Base-by-base conservation (phyloP, 2,329 filamentous ascomycete genomes). In the Zymoseptoria crescenta region DNA sequence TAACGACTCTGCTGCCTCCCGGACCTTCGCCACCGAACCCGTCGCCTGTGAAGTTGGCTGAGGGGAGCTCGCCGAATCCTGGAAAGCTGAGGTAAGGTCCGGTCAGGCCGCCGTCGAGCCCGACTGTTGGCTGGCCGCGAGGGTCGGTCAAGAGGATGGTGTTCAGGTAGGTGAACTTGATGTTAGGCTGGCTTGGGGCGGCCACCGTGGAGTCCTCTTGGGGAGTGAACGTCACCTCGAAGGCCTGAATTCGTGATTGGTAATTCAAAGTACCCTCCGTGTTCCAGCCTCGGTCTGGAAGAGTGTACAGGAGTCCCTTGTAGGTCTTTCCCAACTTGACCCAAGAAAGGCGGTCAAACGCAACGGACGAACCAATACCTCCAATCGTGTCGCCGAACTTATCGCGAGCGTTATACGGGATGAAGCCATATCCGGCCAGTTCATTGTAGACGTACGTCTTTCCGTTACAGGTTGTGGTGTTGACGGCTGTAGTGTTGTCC, bases 371-470 rank as follows among this genome's bases (percentile, higher is more conserved):
- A 8, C 87, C 87, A 55, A 87, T 77, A 1, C 85, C 84, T 45
- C 84, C 85, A 29, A 89, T 75, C 0, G 86, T 89, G 68, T 90
- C 87, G 29, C 85, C 85, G 64, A 81, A 86, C 68, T 86, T 85
- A 73, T 90, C 87, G 30, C 79, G 75, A 2, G 80, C 79, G 66
- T 85, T 78, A 30, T 78, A 77, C 0, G 81, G 73, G 2, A 89
- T 73, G 57, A 77, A 80, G 4, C 87, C 87, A 68, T 85, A 89
- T 8, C 87, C 87, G 4, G 83, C 85, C 8, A 91, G 80, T 59
- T 81, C 78, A 56, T 86, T 75, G 69, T 90, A 90, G n/a, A 81
- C 77, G 67, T 87, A 89, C 1, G 58, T 77, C 62, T 83, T 79
- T 54, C 82, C 82, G 64, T 82, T 83, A 72, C 86, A 88, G 13